Evolutionary conservation across 2,329 filamentous ascomycete genomes (phyloP).

Genomic region (Paecilomyces niveus): DNA sequence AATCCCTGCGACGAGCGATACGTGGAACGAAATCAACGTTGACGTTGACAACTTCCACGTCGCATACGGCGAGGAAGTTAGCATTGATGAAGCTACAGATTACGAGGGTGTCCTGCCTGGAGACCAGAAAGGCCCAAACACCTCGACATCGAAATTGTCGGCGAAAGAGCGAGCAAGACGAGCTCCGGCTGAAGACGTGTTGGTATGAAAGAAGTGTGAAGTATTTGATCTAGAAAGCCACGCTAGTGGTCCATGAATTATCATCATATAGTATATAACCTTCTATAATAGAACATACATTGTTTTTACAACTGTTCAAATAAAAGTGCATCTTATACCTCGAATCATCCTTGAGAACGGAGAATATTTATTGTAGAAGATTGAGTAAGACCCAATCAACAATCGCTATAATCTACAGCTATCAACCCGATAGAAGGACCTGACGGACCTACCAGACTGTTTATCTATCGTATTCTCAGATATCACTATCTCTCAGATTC

Average conservation of each 20-base stretch:
- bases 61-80: constrained; percentile 24
- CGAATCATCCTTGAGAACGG: too few relatives aligned
- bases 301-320: too few relatives aligned
- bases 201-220: not conserved
- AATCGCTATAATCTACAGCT: too few relatives aligned
- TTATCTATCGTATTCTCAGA: too few relatives aligned
- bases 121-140: not conserved
- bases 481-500: too few relatives aligned
- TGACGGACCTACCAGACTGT: too few relatives aligned
- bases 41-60: constrained; percentile 23
- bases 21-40: constrained; percentile 66
- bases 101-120: not conserved
- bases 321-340: too few relatives aligned
- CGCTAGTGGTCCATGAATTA: not conserved
- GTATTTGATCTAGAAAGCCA: not conserved
- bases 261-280: not conserved
- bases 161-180: not conserved
- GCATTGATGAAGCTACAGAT: constrained; percentile 15
- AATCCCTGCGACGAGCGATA: constrained; percentile 64
- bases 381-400: too few relatives aligned
- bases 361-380: too few relatives aligned
- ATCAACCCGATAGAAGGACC: too few relatives aligned
- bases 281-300: too few relatives aligned
- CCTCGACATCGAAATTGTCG: not conserved
- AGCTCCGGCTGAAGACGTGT: not conserved